Evolutionary conservation across 352 stramenopile genomes (phyloP).

Genomic region (Phytopythium kandeliae): DNA sequence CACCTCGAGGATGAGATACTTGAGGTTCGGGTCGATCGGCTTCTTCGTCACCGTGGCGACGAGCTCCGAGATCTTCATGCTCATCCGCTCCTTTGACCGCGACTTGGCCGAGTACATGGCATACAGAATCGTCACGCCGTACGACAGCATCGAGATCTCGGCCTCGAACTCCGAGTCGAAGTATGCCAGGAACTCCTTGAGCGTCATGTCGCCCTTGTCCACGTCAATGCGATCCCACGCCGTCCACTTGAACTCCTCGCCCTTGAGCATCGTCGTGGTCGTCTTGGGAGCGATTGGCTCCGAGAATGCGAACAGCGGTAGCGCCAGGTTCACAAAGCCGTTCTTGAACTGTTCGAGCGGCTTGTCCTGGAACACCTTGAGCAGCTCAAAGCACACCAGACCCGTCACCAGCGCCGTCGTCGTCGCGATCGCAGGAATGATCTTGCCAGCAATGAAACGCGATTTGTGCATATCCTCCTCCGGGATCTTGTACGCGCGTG

Average conservation of each 20-base stretch:
- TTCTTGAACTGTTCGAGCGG: conserved; percentile 97
- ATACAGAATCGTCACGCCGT: conserved; percentile 91
- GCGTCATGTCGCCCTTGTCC: conserved; percentile 93
- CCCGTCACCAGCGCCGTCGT: conserved; percentile 98
- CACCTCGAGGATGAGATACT: conserved; percentile 96
- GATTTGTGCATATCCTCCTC: conserved; percentile 97
- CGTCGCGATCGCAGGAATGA: conserved; percentile 99
- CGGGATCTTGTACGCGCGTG: conserved; percentile 97
- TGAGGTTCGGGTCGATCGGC: conserved; percentile 90
- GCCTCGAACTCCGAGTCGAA: conserved; percentile 96
- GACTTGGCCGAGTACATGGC: conserved; percentile 88
- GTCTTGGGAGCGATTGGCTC: conserved; percentile 94
- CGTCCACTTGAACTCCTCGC: conserved; percentile 96
- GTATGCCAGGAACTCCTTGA: conserved; percentile 94
- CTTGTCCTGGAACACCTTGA: conserved; percentile 92
- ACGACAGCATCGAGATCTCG: conserved; percentile 98
- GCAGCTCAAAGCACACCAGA: conserved; percentile 97
- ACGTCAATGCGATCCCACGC: conserved; percentile 97
- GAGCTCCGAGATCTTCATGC: conserved; percentile 96
- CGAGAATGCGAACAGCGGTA: conserved; percentile 97
- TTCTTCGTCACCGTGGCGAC: conserved; percentile 96
- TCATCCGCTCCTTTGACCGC: conserved; percentile 91
- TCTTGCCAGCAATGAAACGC: conserved; percentile 99
- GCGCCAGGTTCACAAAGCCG: conserved; percentile 97
- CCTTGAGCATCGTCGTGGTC: conserved; percentile 91